phyloP scores from a whole-genome alignment of 345 rosid species.

The Populus pruinosa region DNA sequence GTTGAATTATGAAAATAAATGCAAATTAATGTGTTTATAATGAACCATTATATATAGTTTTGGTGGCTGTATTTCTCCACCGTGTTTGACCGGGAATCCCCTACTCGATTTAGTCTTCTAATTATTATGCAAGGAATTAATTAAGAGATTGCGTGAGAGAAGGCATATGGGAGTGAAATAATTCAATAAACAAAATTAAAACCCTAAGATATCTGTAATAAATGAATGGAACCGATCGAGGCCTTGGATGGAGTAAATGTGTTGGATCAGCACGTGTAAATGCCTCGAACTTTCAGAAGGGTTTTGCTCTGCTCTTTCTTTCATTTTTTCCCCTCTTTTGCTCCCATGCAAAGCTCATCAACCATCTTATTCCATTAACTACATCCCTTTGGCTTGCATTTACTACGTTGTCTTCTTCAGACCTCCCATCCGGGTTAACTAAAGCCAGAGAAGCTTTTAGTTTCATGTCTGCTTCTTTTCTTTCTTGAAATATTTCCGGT shows the following conservation, averaged over 20 bases:
- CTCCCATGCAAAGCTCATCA: background rate
- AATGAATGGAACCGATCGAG: slow-evolving; percentile 27
- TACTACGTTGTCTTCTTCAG: background rate
- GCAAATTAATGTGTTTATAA: background rate
- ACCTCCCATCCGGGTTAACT: background rate
- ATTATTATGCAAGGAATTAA: background rate
- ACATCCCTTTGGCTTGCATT: background rate
- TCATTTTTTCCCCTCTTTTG: background rate
- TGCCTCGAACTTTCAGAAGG: slow-evolving; percentile 35
- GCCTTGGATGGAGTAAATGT: slow-evolving; percentile 29
- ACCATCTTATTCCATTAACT: background rate
- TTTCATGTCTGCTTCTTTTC: background rate
- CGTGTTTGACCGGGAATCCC: slow-evolving; percentile 57
- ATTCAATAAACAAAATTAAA: background rate
- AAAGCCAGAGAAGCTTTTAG: background rate
- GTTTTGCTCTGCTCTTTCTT: slow-evolving; percentile 13
- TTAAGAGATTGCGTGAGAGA: slow-evolving; percentile 40
- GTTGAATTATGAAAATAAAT: background rate
- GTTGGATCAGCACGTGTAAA: slow-evolving; percentile 41
- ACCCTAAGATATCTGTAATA: background rate
- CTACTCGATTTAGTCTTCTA: background rate
- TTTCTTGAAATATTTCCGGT: background rate
- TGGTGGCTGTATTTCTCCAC: slow-evolving; percentile 12
- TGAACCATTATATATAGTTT: background rate
- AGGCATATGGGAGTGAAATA: slow-evolving; percentile 26